Evolutionary conservation across 495 filamentous ascomycete species (phyloP), one percentile per base, ranked within the genome.

Genomic region (Lasiosphaeriaceae sp.): DNA sequence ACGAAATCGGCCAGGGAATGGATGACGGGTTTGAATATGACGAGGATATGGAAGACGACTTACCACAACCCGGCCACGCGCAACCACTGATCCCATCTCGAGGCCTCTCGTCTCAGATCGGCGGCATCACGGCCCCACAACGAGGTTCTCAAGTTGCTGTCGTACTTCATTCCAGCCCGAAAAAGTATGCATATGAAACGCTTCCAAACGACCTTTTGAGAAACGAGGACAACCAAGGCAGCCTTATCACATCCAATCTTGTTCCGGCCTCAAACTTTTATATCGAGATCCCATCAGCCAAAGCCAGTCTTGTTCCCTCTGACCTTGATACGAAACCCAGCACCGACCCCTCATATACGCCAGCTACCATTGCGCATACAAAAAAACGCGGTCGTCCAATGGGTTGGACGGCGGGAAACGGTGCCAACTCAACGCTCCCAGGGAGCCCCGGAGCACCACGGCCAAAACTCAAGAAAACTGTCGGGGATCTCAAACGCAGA

Each of bases 371-470:
- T 12, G 7, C 39, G 5, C 60, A 60, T 34, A 54, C 56, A 11
- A 69, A 66, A 39, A 69, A 68, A 34, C 66, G 69, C 21, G 69
- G 69, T 23, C 55, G 69, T 2, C 65, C 69, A 2, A 9, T 61
- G n/a, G 66, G 66, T 16, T 71, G 69, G 68, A 60, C 47, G 19
- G 46, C 34, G 5, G 66, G 66, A 6, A 56, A 44, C 48, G 64
- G 61, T 11, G 41, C 61, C 1, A 67, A 67, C 45, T 43, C 50
- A 12, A 31, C 52, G 1, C 31, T 58, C n/a, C 52, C 31, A 11
- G 21, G 46, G 48, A 29, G 31, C 5, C 39, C 45, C 9, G 51
- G 44, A 17, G 48, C 49, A 23, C 50, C 59, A 11, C 21, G 46
- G 16, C 58, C 63, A 17, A 63, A 63, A 50, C 37, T 56, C 6